Evolutionary conservation across 225 moss, liverwort and hornwort species (phyloP).

Genomic region (Straminergon stramineum): DNA sequence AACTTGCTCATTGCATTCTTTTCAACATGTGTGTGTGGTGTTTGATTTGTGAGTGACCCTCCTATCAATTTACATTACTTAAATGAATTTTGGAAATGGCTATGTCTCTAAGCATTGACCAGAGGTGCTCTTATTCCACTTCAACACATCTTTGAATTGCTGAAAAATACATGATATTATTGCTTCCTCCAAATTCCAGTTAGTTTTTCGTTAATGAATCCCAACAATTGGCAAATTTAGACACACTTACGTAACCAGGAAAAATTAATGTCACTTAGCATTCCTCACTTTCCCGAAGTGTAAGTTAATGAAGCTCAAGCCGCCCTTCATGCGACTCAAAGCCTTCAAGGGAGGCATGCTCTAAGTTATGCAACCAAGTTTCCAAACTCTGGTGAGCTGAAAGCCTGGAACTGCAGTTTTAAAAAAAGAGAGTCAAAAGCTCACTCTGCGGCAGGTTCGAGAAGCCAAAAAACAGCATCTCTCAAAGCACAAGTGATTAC

Average conservation of each 20-base stretch:
- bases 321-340: neutral
- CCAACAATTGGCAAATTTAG: too few species aligned
- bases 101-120: neutral
- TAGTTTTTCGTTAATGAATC: rapidly evolving
- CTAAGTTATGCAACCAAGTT: neutral
- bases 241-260: too few species aligned
- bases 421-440: neutral
- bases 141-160: neutral
- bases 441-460: neutral
- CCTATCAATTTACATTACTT: neutral
- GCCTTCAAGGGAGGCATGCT: neutral
- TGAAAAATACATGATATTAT: neutral
- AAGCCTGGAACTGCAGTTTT: neutral
- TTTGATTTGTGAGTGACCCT: neutral
- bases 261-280: neutral
- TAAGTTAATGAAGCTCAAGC: neutral
- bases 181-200: neutral
- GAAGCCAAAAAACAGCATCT: neutral
- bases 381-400: neutral
- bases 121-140: neutral
- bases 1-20: neutral
- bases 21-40: neutral
- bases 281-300: neutral
- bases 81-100: too few species aligned
- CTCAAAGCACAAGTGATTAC: neutral